Conservation (phyloP, 2,329 filamentous ascomycete species). For the Xylaria sp. region DNA sequence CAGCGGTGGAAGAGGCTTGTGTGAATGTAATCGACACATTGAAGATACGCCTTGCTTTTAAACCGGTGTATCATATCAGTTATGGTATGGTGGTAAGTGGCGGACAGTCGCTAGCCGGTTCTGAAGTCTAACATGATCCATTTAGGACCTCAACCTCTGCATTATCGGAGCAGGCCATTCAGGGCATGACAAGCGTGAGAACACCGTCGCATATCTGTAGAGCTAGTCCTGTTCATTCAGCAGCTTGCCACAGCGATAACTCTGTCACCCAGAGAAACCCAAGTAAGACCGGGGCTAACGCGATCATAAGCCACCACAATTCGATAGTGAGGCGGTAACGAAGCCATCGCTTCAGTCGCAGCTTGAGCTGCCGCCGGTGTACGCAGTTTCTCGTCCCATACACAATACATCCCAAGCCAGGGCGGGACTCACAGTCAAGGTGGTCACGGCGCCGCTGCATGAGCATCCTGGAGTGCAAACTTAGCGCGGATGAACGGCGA, state of each 20-base stretch:
- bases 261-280: slow-evolving; percentile 32
- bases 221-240: not conserved
- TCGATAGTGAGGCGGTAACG: slow-evolving; percentile 49
- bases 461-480: slow-evolving; percentile 45
- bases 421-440: slow-evolving; percentile 61
- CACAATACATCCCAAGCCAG: slow-evolving; percentile 59
- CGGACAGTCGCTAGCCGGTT: too few species aligned
- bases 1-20: too few species aligned
- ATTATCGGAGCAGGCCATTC: too few species aligned
- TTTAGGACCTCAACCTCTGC: too few species aligned
- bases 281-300: slow-evolving; percentile 43
- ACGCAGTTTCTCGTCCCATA: slow-evolving; percentile 53
- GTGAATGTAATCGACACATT: too few species aligned
- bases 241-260: slow-evolving; percentile 11
- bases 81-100: too few species aligned
- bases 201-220: not conserved
- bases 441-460: slow-evolving; percentile 64
- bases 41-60: too few species aligned
- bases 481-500: slow-evolving; percentile 6
- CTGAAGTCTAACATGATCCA: too few species aligned
- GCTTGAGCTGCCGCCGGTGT: slow-evolving; percentile 48
- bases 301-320: slow-evolving; percentile 53
- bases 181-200: too few species aligned
- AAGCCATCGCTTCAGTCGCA: slow-evolving; percentile 50
- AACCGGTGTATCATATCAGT: too few species aligned